These are phyloP conservation scores for Scedosporium dehoogii DNA, from an alignment of 2,329 filamentous ascomycete genomes.

Conservation along the genomic window DNA sequence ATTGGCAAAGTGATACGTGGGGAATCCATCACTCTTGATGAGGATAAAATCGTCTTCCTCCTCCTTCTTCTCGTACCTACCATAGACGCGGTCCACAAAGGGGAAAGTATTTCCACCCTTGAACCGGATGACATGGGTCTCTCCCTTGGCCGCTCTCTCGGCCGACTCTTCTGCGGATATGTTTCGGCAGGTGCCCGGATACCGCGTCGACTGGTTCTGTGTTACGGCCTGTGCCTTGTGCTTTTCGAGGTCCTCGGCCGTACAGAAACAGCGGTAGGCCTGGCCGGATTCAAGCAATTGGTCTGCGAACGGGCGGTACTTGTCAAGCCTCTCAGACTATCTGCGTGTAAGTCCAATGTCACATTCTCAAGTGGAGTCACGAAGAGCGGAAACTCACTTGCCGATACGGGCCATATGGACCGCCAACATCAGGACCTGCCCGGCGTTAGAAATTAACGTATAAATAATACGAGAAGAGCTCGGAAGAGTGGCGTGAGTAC, in stretches of 20 bases:
- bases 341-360: neutral
- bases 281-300: constrained; percentile 58
- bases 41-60: constrained; percentile 74
- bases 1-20: constrained; percentile 95
- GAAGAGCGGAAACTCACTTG: constrained; percentile 43
- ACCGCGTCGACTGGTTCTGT: constrained; percentile 30
- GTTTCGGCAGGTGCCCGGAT: constrained; percentile 59
- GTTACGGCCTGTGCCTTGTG: constrained; percentile 55
- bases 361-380: neutral
- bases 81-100: constrained; percentile 67
- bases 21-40: constrained; percentile 82
- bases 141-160: constrained; percentile 56
- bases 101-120: constrained; percentile 31
- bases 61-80: constrained; percentile 46
- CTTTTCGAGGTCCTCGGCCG: constrained; percentile 55
- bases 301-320: constrained; percentile 64
- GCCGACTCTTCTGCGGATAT: constrained; percentile 59
- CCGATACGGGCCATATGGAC: constrained; percentile 75
- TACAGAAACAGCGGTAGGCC: constrained; percentile 93
- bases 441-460: neutral
- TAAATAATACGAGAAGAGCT: no score
- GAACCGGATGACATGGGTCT: constrained; percentile 70
- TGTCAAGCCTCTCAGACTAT: constrained; percentile 65
- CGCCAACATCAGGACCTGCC: constrained; percentile 67
- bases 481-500: constrained; percentile 24